A percentile compares a stretch with the other conserved stretches of the same genome.
Conservation (phyloP, 176 grass and related monocot species). For the Puccinellia tenuiflora region DNA sequence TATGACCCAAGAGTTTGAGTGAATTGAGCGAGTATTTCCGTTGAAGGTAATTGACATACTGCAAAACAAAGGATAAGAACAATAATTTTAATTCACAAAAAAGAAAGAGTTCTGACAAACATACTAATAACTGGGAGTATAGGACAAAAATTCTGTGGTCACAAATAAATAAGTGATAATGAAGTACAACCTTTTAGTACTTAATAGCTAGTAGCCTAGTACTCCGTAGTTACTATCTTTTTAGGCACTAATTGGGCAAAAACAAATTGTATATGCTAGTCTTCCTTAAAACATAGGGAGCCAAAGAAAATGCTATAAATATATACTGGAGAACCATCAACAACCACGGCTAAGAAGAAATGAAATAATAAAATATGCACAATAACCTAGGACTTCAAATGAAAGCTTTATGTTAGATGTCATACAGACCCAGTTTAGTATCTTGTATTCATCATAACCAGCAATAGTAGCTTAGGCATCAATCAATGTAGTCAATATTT, state of each 20-base stretch:
- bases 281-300: background rate
- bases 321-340: background rate
- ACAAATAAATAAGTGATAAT: background rate
- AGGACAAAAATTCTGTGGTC: background rate
- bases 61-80: slow-evolving; percentile 1
- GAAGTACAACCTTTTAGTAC: background rate
- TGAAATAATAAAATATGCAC: background rate
- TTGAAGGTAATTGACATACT: slow-evolving; percentile 68
- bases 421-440: background rate
- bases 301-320: background rate
- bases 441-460: background rate
- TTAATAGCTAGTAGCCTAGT: background rate
- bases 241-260: background rate
- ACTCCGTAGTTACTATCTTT: background rate
- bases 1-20: slow-evolving; percentile 59
- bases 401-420: background rate
- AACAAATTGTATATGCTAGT: background rate
- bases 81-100: background rate
- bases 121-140: background rate
- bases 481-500: background rate
- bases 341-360: background rate
- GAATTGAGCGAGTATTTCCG: slow-evolving; percentile 51
- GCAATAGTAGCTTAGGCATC: background rate
- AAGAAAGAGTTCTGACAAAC: background rate
- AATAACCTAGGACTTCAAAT: background rate